These are phyloP conservation scores for Kodamaea sp. DNA, from an alignment of 1,139 yeast genomes.

Conservation along the genomic window DNA sequence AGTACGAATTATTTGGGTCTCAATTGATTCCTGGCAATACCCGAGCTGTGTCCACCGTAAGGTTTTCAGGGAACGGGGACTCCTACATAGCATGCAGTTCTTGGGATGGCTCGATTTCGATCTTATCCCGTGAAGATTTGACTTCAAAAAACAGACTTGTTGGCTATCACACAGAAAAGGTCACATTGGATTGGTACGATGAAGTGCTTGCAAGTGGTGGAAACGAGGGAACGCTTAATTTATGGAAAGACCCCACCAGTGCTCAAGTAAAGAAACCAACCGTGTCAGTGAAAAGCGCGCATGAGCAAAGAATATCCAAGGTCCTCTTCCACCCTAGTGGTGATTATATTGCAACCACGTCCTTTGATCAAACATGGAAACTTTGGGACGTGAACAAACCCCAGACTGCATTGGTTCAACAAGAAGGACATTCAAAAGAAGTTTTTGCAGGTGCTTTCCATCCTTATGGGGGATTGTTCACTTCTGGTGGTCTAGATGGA, in stretches of 20 bases:
- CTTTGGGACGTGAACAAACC: slow-evolving; percentile 69
- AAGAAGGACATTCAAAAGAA: slow-evolving; percentile 86
- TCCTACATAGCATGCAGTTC: slow-evolving; percentile 64
- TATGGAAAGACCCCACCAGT: slow-evolving; percentile 38
- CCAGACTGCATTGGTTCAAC: slow-evolving; percentile 38
- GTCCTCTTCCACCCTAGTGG: slow-evolving; percentile 68
- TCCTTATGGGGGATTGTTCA: slow-evolving; percentile 73
- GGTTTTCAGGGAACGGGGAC: slow-evolving; percentile 39
- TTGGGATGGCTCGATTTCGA: slow-evolving; percentile 76
- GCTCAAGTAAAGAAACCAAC: slow-evolving; percentile 17
- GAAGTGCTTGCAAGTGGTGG: slow-evolving; percentile 58
- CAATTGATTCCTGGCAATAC: slow-evolving; percentile 60
- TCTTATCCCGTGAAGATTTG: slow-evolving; percentile 46
- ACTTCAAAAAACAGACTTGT: slow-evolving; percentile 24
- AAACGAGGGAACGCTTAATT: slow-evolving; percentile 55
- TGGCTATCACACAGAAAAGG: slow-evolving; percentile 56
- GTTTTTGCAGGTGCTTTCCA: slow-evolving; percentile 68
- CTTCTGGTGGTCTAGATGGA: slow-evolving; percentile 82
- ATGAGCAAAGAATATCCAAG: slow-evolving; percentile 61
- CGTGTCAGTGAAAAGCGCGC: slow-evolving; percentile 33
- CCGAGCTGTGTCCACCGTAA: slow-evolving; percentile 66
- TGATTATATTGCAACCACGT: slow-evolving; percentile 61
- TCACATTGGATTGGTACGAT: slow-evolving; percentile 64
- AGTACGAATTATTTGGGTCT: slow-evolving; percentile 59
- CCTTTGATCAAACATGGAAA: slow-evolving; percentile 88